Percentiles rank a stretch among this genome's conserved stretches.
Conservation (phyloP, 2,329 filamentous ascomycete genomes). For the Coleophoma cylindrospora region DNA sequence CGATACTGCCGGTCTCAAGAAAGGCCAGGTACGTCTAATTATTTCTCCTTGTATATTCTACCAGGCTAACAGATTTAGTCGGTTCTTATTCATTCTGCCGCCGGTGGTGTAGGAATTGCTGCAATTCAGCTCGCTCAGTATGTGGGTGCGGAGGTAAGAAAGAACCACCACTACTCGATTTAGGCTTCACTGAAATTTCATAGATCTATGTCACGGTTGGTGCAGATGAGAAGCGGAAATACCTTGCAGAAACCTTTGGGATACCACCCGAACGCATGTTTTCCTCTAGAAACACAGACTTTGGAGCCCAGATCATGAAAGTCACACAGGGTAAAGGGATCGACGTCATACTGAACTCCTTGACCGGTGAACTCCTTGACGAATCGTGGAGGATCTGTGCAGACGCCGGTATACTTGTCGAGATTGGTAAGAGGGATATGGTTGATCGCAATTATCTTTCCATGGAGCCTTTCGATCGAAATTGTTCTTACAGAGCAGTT, state of each 20-base stretch:
- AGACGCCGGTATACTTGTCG: conserved; percentile 7
- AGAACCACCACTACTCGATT: conserved; percentile 2
- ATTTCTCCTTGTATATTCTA: background rate
- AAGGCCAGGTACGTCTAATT: conserved; percentile 9
- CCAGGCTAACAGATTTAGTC: background rate
- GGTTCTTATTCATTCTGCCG: conserved; percentile 26
- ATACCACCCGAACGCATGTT: conserved; percentile 35
- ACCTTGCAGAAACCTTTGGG: conserved; percentile 19
- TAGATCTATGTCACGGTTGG: conserved; percentile 36
- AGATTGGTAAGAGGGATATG: conserved; percentile 15
- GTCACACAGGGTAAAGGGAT: conserved; percentile 17
- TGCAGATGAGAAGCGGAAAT: conserved; percentile 7
- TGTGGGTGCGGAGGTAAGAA: conserved; percentile 17
- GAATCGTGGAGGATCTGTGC: conserved; percentile 27
- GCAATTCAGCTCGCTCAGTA: conserved; percentile 23
- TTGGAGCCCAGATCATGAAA: conserved; percentile 12
- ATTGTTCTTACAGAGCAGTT: conserved; percentile 2
- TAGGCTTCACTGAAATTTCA: conserved; percentile 19
- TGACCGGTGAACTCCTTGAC: conserved; percentile 19
- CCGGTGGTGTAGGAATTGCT: conserved; percentile 25
- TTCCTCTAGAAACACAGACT: conserved; percentile 18
- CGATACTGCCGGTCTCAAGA: conserved; percentile 8
- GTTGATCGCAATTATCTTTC: conserved; percentile 6
- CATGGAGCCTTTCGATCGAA: conserved; percentile 13
- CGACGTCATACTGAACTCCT: conserved; percentile 19